These are phyloP conservation scores for Rubroboletus satanas DNA, from an alignment of 768 basidiomycete genomes.

Conservation along the genomic window DNA sequence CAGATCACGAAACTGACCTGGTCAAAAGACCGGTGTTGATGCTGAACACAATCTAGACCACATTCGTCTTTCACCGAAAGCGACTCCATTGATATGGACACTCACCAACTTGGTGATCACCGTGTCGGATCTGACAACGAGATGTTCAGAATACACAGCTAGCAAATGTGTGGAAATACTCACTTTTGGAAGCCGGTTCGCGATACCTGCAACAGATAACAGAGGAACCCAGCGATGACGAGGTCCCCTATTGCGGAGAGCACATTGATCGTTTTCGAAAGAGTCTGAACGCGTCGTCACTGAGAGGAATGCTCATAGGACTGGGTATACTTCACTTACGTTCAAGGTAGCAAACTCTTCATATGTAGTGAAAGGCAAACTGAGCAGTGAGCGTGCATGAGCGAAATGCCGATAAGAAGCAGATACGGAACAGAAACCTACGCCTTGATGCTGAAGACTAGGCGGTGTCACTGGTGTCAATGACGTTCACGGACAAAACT, in stretches of 20 bases:
- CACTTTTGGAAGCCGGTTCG: conserved; percentile 51
- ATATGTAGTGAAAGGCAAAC: too few species aligned
- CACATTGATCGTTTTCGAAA: too few species aligned
- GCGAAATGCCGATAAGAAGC: not conserved
- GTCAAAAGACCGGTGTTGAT: conserved; percentile 40
- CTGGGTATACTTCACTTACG: too few species aligned
- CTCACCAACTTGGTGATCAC: conserved; percentile 45
- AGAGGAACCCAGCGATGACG: too few species aligned
- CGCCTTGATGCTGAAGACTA: conserved; percentile 37
- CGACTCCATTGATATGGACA: not conserved
- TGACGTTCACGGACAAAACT: not conserved
- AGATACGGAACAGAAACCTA: conserved; percentile 20
- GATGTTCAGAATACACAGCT: not conserved
- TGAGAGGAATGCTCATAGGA: too few species aligned
- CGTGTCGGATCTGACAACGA: conserved; percentile 37
- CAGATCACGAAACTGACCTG: conserved; percentile 9
- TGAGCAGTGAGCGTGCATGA: conserved; percentile 6
- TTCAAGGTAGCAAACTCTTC: too few species aligned
- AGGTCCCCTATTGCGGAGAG: too few species aligned
- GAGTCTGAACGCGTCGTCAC: too few species aligned
- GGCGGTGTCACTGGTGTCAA: conserved; percentile 1
- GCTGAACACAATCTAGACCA: conserved; percentile 48
- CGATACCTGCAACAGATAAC: conserved; percentile 35
- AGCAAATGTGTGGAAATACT: not conserved
- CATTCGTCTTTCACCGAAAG: not conserved